Percentiles rank a stretch among this genome's conserved stretches.
phyloP scores from a whole-genome alignment of 208 protist genomes.

The Leishmania arabica region DNA sequence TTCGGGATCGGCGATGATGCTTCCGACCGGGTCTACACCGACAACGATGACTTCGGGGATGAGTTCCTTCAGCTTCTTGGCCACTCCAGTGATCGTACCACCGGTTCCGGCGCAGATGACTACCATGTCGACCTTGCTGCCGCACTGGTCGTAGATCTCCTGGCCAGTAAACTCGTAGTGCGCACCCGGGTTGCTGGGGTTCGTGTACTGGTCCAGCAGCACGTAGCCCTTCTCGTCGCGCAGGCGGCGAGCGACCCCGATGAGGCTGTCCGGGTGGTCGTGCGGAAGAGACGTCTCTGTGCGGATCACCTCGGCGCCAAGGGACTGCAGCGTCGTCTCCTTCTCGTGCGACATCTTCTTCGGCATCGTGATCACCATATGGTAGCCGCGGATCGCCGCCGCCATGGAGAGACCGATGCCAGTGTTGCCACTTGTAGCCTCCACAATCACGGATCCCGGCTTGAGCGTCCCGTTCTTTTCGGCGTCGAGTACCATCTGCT shows the following conservation, averaged over 20 bases:
- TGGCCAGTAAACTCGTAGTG: slow-evolving; percentile 96
- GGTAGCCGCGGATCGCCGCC: slow-evolving; percentile 95
- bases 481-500: slow-evolving; percentile 96
- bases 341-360: slow-evolving; percentile 99
- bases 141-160: slow-evolving; percentile 96
- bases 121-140: slow-evolving; percentile 96
- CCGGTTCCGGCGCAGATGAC: slow-evolving; percentile 96
- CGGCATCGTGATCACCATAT: slow-evolving; percentile 97
- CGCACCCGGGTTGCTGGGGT: slow-evolving; percentile 94
- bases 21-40: slow-evolving; percentile 96
- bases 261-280: slow-evolving; percentile 96
- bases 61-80: slow-evolving; percentile 68
- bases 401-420: slow-evolving; percentile 96
- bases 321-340: slow-evolving; percentile 85
- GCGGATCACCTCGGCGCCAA: slow-evolving; percentile 96
- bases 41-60: slow-evolving; percentile 89
- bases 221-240: slow-evolving; percentile 95
- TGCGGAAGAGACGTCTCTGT: slow-evolving; percentile 96
- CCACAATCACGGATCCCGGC: slow-evolving; percentile 95
- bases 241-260: slow-evolving; percentile 93
- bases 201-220: slow-evolving; percentile 97
- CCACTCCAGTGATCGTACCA: slow-evolving; percentile 96
- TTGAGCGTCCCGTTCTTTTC: slow-evolving; percentile 93
- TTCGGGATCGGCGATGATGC: slow-evolving; percentile 94
- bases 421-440: slow-evolving; percentile 97